Base-by-base conservation (phyloP, 805 yeast genomes). In the Yamadazyma scolyti region DNA sequence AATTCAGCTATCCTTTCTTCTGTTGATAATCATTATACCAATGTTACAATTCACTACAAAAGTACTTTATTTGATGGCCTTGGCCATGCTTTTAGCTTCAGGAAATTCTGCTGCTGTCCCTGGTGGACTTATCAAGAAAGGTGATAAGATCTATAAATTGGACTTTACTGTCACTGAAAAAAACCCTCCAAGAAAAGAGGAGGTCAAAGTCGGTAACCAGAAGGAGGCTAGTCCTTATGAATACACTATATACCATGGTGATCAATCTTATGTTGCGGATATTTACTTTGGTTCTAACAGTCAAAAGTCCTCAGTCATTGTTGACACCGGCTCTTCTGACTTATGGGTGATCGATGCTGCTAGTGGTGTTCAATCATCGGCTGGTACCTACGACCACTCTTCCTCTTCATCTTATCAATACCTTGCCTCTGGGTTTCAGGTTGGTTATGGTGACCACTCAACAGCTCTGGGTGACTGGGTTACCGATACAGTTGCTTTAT, bases 401-500 rank as follows among this genome's bases (percentile, higher is more conserved):
- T 13, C 12, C 7, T 13, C 12, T 23, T 34, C 56, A 1, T 35
- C 67, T 6, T 68, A 50, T 40, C 16, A 41, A 3, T 28, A 35
- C 15, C 57, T 65, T 33, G 61, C 59, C 6, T 43, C 48, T 7
- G 39, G 47, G 1, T 74, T 74, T 42, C 27, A 44, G 10, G 71
- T 74, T 37, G 20, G 43, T 2, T 74, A 74, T 40, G 76, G 65
- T 5, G 80, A 74, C 46, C 43, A 50, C 4, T 60, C 75, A 3
- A 53, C 44, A 31, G 77, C 78, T 5, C 29, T 36, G 6, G 50
- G 50, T 16, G 19, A 33, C 16, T 46, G 39, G 39, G 40, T 31
- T 12, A 25, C 19, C 9, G 50, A 46, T 25, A 20, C 28, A 11
- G 42, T 42, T 9, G 16, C 31, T n/a, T 33, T 46, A 21, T 24